Evolutionary conservation across 495 filamentous ascomycete species (phyloP), one percentile per base, ranked within the genome.

Genomic region (Evernia prunastri): DNA sequence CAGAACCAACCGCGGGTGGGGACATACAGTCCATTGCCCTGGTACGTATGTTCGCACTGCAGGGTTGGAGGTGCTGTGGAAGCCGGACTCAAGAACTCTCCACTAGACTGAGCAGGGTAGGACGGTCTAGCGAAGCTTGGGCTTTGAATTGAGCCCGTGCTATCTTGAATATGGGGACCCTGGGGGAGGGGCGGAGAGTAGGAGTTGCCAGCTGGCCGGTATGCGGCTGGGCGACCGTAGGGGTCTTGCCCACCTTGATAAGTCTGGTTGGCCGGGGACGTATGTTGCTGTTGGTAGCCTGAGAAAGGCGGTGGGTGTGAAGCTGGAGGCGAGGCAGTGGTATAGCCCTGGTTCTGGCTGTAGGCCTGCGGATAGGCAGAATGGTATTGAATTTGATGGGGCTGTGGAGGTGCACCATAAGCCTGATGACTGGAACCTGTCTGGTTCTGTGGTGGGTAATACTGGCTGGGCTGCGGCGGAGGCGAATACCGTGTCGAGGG

Each of bases 181-280:
- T 15, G 17, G 40, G 40, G 13, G 1, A 20, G 17, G 18, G 40
- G 40, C 4, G 40, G 40, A 43, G 57, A 43, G 29, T 37, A 29
- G 35, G 57, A 39, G 12, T 43, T 43, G 57, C 36, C 42, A 31
- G 10, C 33, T n/a, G 45, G 59, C 43, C 17, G 25, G 8, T 61
- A 51, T 20, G 59, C 11, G 39, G 29, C n/a, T 31, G n/a, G 31
- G 33, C 29, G 39, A 25, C n/a, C 12, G 9, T 61, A 25, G 35
- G 59, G 9, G 35, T n/a, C 39, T 53, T 61, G 59, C 20, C 42
- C 37, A 20, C 45, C 59, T 51, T 61, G 59, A 23, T 61, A 43
- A 17, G 15, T 0, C 27, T 61, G 18, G 8, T 12, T 6, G 31
- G 31, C n/a, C 45, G 59, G 40, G n/a, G 59, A 39, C 20, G 13